These are phyloP conservation scores for Stephania yunnanensis DNA, from an alignment of 164 flowering plant genomes.

Conservation along the genomic window DNA sequence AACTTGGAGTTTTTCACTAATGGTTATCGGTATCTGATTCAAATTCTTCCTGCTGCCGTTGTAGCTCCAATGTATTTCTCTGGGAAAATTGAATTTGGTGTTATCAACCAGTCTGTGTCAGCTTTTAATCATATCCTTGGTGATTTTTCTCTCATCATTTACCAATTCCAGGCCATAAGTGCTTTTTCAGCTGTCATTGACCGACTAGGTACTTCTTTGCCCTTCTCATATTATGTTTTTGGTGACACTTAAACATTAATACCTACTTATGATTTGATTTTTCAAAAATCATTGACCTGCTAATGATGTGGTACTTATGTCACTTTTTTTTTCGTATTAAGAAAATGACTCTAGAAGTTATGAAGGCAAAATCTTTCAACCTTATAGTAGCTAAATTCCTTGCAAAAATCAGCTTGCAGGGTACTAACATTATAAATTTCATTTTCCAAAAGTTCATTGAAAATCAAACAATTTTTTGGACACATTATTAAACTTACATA, in stretches of 20 bases:
- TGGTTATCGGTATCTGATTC: conserved; percentile 96
- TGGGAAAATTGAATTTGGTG: conserved; percentile 98
- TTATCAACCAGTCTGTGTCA: conserved; percentile 94
- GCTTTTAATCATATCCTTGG: conserved; percentile 97
- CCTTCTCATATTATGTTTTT: neutral
- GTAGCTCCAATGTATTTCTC: conserved; percentile 99
- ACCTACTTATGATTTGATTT: neutral
- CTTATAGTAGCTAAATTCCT: no score
- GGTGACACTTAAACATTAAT: neutral
- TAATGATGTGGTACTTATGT: no score
- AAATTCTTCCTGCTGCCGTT: conserved; percentile 98
- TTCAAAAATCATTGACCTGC: no score
- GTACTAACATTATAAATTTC: no score
- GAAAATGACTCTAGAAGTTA: no score
- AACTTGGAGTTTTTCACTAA: conserved; percentile 94
- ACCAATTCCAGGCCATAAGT: conserved; percentile 93
- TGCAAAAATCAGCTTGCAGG: no score
- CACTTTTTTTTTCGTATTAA: no score
- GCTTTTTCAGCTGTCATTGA: conserved; percentile 96
- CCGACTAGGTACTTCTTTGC: conserved; percentile 55
- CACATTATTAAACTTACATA: no score
- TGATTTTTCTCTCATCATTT: conserved; percentile 89
- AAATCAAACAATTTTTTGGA: no score
- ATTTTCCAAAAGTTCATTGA: no score
- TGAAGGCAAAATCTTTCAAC: no score